These are phyloP conservation scores for Pestalotiopsis fici DNA, from an alignment of 2,329 filamentous ascomycete genomes.

Conservation along the genomic window DNA sequence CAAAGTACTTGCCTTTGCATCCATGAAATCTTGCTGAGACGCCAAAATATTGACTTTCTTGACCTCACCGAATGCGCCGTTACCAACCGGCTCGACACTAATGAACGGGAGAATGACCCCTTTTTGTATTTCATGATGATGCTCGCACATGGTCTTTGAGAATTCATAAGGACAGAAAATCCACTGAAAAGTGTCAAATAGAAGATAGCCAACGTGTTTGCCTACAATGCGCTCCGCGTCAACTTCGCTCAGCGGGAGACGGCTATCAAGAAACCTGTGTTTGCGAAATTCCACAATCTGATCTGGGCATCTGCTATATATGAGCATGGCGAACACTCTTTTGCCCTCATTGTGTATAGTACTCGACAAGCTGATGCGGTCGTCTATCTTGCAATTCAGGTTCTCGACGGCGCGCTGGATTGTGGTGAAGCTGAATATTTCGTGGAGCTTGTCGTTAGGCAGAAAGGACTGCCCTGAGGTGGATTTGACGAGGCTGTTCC, in stretches of 20 bases:
- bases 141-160: background rate
- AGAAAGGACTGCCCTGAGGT: background rate
- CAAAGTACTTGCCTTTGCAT: background rate
- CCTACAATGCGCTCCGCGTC: background rate
- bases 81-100: background rate
- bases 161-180: background rate
- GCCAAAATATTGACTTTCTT: background rate
- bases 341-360: background rate
- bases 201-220: background rate
- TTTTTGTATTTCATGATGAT: background rate
- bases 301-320: background rate
- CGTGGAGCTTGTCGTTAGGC: background rate
- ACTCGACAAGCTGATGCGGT: background rate
- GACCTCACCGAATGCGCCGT: background rate
- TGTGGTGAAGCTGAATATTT: background rate
- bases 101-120: background rate
- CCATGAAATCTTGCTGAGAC: background rate
- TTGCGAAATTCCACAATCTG: background rate
- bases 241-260: background rate
- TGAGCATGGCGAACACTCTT: background rate
- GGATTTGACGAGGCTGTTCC: background rate
- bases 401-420: background rate
- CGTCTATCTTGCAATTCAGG: background rate
- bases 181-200: background rate
- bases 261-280: background rate